Conservation (phyloP, 73 alveolate genomes). For the Diophrys appendiculata region DNA sequence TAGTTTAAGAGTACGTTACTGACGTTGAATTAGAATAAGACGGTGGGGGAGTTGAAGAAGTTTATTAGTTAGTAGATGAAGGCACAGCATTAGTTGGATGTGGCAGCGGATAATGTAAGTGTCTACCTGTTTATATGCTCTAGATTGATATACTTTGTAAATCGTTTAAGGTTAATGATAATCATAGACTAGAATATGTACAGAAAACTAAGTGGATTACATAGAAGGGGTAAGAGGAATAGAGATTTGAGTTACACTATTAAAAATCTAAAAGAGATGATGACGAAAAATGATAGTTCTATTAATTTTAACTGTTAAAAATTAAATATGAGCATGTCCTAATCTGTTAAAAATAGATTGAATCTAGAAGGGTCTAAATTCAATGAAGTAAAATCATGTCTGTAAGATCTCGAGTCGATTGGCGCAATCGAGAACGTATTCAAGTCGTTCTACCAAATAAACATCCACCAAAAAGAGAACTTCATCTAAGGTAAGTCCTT, state of each 20-base stretch:
- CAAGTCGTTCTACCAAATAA: neutral
- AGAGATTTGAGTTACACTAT: neutral
- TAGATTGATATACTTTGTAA: neutral
- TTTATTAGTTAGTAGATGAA: neutral
- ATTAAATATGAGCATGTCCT: neutral
- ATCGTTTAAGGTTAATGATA: neutral
- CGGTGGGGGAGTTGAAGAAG: neutral
- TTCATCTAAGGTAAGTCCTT: neutral
- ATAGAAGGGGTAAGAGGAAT: neutral
- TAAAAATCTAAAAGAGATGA: neutral
- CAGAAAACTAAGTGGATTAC: neutral
- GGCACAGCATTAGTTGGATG: neutral
- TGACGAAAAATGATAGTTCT: neutral
- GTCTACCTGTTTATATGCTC: neutral
- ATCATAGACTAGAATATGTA: neutral
- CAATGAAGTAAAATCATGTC: neutral
- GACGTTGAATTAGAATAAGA: neutral
- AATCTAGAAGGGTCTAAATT: neutral
- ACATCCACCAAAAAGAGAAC: neutral
- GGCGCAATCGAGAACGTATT: neutral
- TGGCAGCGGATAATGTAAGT: neutral
- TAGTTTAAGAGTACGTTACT: neutral
- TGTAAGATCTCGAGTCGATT: neutral
- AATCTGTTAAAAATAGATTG: neutral
- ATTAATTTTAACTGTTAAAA: neutral